A percentile compares a stretch with the other conserved stretches of the same genome.
These are phyloP conservation scores for Candolleomyces aberdarensis DNA, from an alignment of 768 basidiomycete genomes.

Conservation along the genomic window DNA sequence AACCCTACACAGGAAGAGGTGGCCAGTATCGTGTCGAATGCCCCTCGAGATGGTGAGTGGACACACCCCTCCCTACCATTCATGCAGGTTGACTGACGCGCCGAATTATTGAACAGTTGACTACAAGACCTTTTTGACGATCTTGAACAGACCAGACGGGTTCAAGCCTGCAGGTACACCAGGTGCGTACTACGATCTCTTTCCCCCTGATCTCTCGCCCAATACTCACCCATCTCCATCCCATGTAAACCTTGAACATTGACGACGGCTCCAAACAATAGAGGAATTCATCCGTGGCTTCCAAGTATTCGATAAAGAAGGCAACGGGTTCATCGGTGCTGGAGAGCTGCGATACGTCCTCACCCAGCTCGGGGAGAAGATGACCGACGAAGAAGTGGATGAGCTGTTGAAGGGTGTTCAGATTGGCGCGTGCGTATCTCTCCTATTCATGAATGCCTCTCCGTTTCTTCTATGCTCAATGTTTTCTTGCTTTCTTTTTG, in stretches of 20 bases:
- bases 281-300: slow-evolving; percentile 99
- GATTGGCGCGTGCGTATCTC: slow-evolving; percentile 68
- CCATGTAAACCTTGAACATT: slow-evolving; percentile 2
- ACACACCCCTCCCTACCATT: background rate
- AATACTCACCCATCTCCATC: background rate
- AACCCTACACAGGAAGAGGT: slow-evolving; percentile 99
- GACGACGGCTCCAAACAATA: slow-evolving; percentile 26
- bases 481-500: slow-evolving; percentile 1
- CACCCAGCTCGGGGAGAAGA: slow-evolving; percentile 97
- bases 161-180: slow-evolving; percentile 97
- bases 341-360: slow-evolving; percentile 91
- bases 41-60: slow-evolving; percentile 70
- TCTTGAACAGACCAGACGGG: slow-evolving; percentile 93
- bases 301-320: slow-evolving; percentile 97
- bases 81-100: slow-evolving; percentile 3
- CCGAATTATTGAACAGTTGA: slow-evolving; percentile 54
- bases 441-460: background rate
- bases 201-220: slow-evolving; percentile 17
- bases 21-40: slow-evolving; percentile 65
- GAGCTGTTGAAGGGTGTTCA: slow-evolving; percentile 96
- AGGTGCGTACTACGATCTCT: slow-evolving; percentile 39
- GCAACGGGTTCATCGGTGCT: slow-evolving; percentile 87
- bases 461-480: no score
- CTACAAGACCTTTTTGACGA: slow-evolving; percentile 86
- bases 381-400: slow-evolving; percentile 96